These are phyloP conservation scores for Phyllosticta citribraziliensis DNA, from an alignment of 2,329 filamentous ascomycete species.

Conservation along the genomic window DNA sequence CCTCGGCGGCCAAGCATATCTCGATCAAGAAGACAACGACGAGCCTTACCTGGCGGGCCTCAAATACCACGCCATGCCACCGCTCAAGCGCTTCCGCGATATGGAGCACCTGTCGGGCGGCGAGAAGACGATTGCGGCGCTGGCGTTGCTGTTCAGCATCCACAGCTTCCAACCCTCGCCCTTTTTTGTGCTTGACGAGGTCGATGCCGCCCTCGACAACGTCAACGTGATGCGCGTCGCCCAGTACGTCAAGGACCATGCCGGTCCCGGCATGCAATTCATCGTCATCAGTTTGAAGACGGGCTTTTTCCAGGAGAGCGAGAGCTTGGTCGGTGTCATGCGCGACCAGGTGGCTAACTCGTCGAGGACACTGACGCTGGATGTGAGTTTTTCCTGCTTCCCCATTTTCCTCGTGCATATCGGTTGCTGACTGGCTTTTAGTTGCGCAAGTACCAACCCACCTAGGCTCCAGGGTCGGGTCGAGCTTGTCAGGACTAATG, in stretches of 20 bases:
- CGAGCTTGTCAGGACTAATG: neutral
- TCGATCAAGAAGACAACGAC: conserved; percentile 93
- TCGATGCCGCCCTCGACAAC: conserved; percentile 96
- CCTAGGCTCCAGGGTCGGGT: neutral
- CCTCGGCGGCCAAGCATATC: conserved; percentile 77
- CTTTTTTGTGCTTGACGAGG: conserved; percentile 97
- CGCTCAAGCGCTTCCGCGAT: conserved; percentile 93
- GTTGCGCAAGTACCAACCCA: neutral
- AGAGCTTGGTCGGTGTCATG: conserved; percentile 92
- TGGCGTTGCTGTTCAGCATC: conserved; percentile 93
- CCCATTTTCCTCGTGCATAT: neutral
- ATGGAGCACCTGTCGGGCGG: conserved; percentile 98
- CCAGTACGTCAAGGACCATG: conserved; percentile 90
- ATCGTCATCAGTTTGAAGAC: conserved; percentile 97
- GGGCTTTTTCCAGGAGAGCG: conserved; percentile 89
- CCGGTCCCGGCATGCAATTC: conserved; percentile 96
- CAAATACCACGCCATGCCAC: conserved; percentile 98
- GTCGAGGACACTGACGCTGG: conserved; percentile 80
- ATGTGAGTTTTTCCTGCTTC: conserved; percentile 57
- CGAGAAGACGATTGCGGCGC: conserved; percentile 96
- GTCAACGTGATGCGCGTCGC: conserved; percentile 94
- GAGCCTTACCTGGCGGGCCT: conserved; percentile 92
- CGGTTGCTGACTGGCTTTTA: neutral
- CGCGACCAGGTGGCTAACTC: conserved; percentile 90
- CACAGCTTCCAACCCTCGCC: conserved; percentile 92